A percentile compares a stretch with the other conserved stretches of the same genome.
These are phyloP conservation scores for Macrophomina pseudophaseolina DNA, from an alignment of 2,329 filamentous ascomycete genomes.

Conservation along the genomic window DNA sequence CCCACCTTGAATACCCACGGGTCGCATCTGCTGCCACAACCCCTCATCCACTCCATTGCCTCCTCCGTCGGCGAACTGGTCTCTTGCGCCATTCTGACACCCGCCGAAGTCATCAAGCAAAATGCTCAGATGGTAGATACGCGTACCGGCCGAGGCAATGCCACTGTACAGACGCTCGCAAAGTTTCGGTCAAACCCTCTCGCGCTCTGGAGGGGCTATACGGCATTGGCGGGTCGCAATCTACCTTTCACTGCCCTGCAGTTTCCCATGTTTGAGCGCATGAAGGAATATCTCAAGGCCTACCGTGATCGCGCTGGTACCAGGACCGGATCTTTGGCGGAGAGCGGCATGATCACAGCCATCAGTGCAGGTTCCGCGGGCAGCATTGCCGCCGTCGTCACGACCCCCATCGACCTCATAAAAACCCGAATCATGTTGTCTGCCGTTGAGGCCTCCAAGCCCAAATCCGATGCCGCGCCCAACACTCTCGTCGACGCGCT, in stretches of 20 bases:
- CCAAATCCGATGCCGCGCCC: conserved; percentile 29
- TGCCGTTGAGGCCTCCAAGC: conserved; percentile 34
- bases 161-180: conserved; percentile 61
- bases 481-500: conserved; percentile 21
- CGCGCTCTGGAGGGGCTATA: conserved; percentile 72
- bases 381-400: conserved; percentile 76
- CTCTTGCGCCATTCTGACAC: conserved; percentile 84
- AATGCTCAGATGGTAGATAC: conserved; percentile 82
- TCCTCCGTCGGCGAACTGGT: conserved; percentile 81
- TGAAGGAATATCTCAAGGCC: conserved; percentile 61
- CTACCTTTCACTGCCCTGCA: conserved; percentile 87
- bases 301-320: conserved; percentile 47
- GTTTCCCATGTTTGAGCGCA: conserved; percentile 82
- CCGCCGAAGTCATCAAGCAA: conserved; percentile 90
- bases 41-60: conserved; percentile 73
- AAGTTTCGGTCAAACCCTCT: conserved; percentile 62
- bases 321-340: conserved; percentile 56
- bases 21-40: conserved; percentile 62
- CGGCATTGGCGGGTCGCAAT: conserved; percentile 80
- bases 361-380: conserved; percentile 76
- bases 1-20: conserved; percentile 42
- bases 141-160: conserved; percentile 46
- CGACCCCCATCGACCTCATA: conserved; percentile 86
- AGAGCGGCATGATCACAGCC: conserved; percentile 75
- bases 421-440: conserved; percentile 89